These are phyloP conservation scores for Lachancea sp. DNA, from an alignment of 805 yeast species.

Conservation along the genomic window DNA sequence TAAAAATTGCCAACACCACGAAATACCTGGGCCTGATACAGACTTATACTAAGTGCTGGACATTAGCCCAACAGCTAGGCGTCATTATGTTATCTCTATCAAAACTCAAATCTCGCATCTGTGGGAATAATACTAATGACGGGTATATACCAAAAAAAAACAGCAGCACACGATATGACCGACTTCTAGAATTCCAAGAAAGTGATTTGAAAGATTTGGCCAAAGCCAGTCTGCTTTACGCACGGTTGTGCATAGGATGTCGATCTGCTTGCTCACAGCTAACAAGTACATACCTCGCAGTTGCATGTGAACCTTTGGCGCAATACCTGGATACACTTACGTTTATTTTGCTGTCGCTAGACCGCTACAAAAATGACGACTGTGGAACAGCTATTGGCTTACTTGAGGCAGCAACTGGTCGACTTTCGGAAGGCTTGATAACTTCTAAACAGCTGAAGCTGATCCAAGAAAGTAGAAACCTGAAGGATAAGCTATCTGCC, in stretches of 20 bases:
- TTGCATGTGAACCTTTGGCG: constrained; percentile 6
- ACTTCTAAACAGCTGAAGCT: constrained; percentile 8
- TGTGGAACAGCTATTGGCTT: constrained; percentile 29
- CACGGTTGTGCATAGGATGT: constrained; percentile 29
- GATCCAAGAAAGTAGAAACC: constrained; percentile 6
- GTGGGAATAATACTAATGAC: constrained; percentile 6
- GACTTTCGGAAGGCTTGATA: constrained; percentile 11
- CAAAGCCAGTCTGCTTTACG: constrained; percentile 21
- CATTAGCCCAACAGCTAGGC: constrained; percentile 26
- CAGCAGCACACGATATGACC: constrained; percentile 15
- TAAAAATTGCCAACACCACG: constrained; percentile 3
- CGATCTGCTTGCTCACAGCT: constrained; percentile 13
- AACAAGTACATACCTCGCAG: not conserved
- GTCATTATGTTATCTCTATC: constrained; percentile 28
- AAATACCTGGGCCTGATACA: constrained; percentile 5
- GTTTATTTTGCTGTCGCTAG: constrained; percentile 25
- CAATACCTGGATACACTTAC: constrained; percentile 22
- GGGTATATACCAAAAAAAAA: not conserved
- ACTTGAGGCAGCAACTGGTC: constrained; percentile 20
- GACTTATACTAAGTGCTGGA: constrained; percentile 6
- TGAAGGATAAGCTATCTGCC: constrained; percentile 5
- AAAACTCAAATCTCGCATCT: constrained; percentile 24
- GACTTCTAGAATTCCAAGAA: constrained; percentile 27
- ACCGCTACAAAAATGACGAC: constrained; percentile 23
- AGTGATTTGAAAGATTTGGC: constrained; percentile 25